A percentile compares a stretch with the other conserved stretches of the same genome.
Conservation (phyloP, 2,329 filamentous ascomycete genomes). For the Trichoderma endophyticum region DNA sequence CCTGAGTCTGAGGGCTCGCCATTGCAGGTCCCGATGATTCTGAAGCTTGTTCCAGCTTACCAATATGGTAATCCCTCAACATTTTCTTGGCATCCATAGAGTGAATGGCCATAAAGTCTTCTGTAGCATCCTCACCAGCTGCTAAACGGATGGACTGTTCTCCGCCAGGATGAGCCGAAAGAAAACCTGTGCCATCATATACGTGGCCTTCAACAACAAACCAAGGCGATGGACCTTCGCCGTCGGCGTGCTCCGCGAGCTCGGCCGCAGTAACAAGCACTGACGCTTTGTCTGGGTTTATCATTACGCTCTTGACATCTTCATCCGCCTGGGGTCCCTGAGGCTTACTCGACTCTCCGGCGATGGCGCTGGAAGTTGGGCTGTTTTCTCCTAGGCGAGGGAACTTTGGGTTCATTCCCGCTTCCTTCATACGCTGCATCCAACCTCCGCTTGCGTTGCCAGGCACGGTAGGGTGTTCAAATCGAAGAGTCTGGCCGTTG, state of each 20-base stretch:
- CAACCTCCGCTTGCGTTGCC: constrained; percentile 75
- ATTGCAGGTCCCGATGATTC: background rate
- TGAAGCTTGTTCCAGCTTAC: background rate
- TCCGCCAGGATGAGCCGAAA: constrained; percentile 37
- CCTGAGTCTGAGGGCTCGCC: background rate
- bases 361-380: constrained; percentile 45
- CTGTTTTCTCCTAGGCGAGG: constrained; percentile 52
- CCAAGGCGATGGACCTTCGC: constrained; percentile 64
- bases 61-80: background rate
- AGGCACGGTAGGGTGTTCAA: constrained; percentile 87
- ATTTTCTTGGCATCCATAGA: constrained; percentile 76
- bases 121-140: constrained; percentile 85
- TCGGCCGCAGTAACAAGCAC: background rate
- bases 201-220: constrained; percentile 87
- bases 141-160: constrained; percentile 62
- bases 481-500: constrained; percentile 54
- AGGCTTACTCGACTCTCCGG: constrained; percentile 20
- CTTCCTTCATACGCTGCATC: constrained; percentile 89
- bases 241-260: constrained; percentile 38
- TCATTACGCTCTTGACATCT: background rate
- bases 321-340: constrained; percentile 22
- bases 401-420: constrained; percentile 70
- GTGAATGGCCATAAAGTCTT: constrained; percentile 72
- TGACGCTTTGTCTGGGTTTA: background rate
- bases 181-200: constrained; percentile 78